phyloP scores from a whole-genome alignment of 805 yeast genomes.

The Starmerella stigmatis region DNA sequence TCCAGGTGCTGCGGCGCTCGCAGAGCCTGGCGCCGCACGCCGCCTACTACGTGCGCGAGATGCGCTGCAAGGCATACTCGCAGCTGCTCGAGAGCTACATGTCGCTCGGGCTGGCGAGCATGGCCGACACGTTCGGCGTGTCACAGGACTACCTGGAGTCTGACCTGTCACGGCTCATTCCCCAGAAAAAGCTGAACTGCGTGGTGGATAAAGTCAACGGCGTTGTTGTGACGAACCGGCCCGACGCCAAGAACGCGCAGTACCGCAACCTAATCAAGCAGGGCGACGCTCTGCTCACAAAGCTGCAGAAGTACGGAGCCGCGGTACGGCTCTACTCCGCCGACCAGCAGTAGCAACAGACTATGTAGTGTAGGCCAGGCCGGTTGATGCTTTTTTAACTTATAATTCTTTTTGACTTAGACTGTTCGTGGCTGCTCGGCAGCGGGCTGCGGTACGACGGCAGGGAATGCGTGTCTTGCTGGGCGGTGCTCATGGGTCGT shows the following conservation, averaged over 20 bases:
- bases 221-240: conserved; percentile 88
- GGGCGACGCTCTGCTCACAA: conserved; percentile 86
- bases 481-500: too few species aligned
- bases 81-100: conserved; percentile 91
- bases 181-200: conserved; percentile 87
- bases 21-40: conserved; percentile 69
- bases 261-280: conserved; percentile 79
- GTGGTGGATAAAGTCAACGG: conserved; percentile 90
- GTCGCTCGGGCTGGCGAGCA: conserved; percentile 75
- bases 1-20: conserved; percentile 52
- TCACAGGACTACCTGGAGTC: conserved; percentile 70
- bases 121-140: conserved; percentile 94
- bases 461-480: too few species aligned
- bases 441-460: too few species aligned
- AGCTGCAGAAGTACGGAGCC: conserved; percentile 92
- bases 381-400: too few species aligned
- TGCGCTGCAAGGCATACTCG: conserved; percentile 89
- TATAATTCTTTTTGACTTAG: too few species aligned
- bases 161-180: conserved; percentile 82
- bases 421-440: too few species aligned
- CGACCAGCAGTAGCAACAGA: conserved; percentile 34
- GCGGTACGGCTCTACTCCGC: conserved; percentile 93
- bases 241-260: conserved; percentile 91
- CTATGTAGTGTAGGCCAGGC: background rate
- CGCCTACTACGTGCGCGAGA: conserved; percentile 75